Evolutionary conservation across 768 basidiomycete genomes (phyloP).

Genomic region (Omphalotus guepiniiformis): DNA sequence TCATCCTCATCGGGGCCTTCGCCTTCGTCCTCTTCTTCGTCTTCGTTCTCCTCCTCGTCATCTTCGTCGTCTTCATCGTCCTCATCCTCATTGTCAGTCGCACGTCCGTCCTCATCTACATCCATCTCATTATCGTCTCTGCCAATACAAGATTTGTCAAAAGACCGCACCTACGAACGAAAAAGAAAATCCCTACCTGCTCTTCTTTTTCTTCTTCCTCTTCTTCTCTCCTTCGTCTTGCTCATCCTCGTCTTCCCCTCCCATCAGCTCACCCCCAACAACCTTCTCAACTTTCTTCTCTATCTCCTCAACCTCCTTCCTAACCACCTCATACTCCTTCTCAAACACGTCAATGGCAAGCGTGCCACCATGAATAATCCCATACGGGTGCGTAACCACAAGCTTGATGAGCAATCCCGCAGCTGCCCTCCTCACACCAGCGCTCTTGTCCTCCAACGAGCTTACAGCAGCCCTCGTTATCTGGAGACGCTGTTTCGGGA

Average conservation of each 20-base stretch:
- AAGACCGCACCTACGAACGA: neutral
- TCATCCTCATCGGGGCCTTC: constrained; percentile 35
- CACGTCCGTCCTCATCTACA: constrained; percentile 24
- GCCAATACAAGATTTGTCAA: neutral
- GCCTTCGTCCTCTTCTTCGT: constrained; percentile 34
- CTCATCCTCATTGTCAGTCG: constrained; percentile 27
- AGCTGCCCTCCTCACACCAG: constrained; percentile 82
- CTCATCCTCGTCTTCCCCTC: constrained; percentile 30
- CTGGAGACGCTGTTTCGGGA: constrained; percentile 78
- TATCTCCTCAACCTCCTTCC: constrained; percentile 61
- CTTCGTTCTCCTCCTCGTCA: constrained; percentile 26
- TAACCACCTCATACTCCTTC: constrained; percentile 58
- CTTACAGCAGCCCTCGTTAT: constrained; percentile 75
- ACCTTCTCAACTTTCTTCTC: constrained; percentile 66
- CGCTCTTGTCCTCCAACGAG: constrained; percentile 86
- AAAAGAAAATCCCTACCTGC: constrained; percentile 6
- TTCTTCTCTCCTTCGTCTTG: constrained; percentile 22
- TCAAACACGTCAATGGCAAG: constrained; percentile 73
- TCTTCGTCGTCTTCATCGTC: constrained; percentile 30
- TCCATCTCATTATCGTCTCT: constrained; percentile 20
- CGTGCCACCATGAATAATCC: constrained; percentile 75
- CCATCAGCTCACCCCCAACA: constrained; percentile 41
- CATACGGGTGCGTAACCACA: constrained; percentile 86
- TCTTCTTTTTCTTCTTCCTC: constrained; percentile 23
- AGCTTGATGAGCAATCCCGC: constrained; percentile 72